Evolutionary conservation across 1,284 basidiomycete genomes (phyloP), one percentile per base, ranked within the genome.

Genomic region (Sparassis latifolia): DNA sequence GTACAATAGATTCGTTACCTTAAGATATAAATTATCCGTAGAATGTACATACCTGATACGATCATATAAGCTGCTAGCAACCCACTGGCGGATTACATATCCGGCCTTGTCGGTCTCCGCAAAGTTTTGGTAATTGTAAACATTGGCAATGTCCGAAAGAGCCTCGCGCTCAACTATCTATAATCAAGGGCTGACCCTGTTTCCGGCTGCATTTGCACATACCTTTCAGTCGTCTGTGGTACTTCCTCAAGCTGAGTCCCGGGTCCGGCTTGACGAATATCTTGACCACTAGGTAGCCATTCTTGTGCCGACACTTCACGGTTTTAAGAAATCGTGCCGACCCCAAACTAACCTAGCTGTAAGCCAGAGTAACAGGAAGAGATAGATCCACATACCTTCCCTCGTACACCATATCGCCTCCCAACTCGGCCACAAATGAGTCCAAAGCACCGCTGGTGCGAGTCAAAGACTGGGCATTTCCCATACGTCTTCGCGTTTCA

Each of bases 71-170:
- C 90, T 98, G 61, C 89, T 95, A 4, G 92, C 89, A 9, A 94
- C 77, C 92, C 92, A 99, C 66, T 98, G 96, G 30, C 96, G 77
- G 52, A 98, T 84, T 38, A 98, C 80, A 67, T 97, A 99, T 0
- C 92, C 97, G 5, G 95, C 96, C 65, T 89, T 92, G 56, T 98
- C 96, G 0, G 95, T 97, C 70, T 99, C 97, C 10, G 93, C 80
- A 53, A 96, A 93, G 0, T 84, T 78, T 59, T 96, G 92, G 63
- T 96, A 97, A 41, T 85, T 86, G 64, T 96, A 90, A 6, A 96
- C 81, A 66, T 97, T 97, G 2, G 87, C 78, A 35, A 98, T 83
- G 63, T 94, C 91, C 4, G 78, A 71, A 5, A 99, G 74, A 0
- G 86, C 79, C 56, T 97, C 94, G 54, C 92, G 78, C 62, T 97